Evolutionary conservation across 208 protist species (phyloP), one percentile per base, ranked within the genome.

Genomic region (Leishmania mexicana): DNA sequence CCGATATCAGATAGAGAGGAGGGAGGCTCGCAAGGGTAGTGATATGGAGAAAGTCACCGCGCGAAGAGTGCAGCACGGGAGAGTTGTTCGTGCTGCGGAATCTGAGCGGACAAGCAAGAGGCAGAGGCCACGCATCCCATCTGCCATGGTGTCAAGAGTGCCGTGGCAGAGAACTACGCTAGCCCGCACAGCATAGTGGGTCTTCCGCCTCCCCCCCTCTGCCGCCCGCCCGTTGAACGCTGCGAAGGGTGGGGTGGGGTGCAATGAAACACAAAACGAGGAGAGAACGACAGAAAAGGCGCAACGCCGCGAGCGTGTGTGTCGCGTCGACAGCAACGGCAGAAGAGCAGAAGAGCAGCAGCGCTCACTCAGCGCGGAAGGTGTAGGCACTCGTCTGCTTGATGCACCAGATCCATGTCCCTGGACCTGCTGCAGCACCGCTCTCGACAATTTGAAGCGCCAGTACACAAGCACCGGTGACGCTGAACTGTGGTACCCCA

Each of bases 331-430:
- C 13, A 62, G 7, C 13, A 62, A n/a, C 13, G 6, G 57, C 57
- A 62, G 57, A 62, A 38, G 60, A 65, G 57, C 57, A 62, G 57
- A 62, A 38, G 60, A 65, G 60, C n/a, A 17, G 11, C n/a, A 38
- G n/a, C n/a, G 11, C n/a, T 89, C 73, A 95, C 76, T 89, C 83
- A 3, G 78, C 85, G 28, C 86, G 87, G 70, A 94, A 97, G n/a
- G 96, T 89, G 79, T 99, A 98, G 57, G 87, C 93, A 71, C 88
- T 88, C 54, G 89, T 90, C 64, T 97, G 89, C 1, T 95, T 98
- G 74, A 98, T 91, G 90, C 96, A 97, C 24, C 96, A 92, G 35
- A 99, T 96, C 96, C 95, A 98, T 28, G 95, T 89, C 38, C 79
- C 75, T 1, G 96, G 94, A 60, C 90, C 93, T 83, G 95, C 96